Conservation (phyloP, 768 basidiomycete species). For the Russula dissimulans region DNA sequence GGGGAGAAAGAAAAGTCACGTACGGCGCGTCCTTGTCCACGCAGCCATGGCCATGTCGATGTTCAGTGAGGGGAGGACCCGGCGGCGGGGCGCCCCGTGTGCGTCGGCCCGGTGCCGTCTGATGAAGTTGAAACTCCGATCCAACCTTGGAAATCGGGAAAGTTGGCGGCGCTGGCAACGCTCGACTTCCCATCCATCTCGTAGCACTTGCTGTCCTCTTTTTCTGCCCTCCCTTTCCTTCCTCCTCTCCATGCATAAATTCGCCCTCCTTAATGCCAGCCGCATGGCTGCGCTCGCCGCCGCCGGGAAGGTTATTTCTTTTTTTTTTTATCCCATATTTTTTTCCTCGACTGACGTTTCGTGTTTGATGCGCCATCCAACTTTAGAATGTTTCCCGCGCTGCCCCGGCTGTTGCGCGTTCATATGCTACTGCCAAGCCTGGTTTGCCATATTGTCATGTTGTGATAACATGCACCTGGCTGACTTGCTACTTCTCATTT, state of each 20-base stretch:
- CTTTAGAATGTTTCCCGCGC: slow-evolving; percentile 33
- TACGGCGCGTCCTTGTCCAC: slow-evolving; percentile 12
- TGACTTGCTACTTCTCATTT: slow-evolving; percentile 16
- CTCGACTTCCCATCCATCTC: slow-evolving; percentile 32
- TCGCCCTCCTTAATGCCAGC: slow-evolving; percentile 77
- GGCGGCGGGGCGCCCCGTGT: not conserved
- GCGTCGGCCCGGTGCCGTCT: slow-evolving; percentile 9
- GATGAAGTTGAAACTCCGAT: slow-evolving; percentile 14
- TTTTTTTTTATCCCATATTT: slow-evolving; percentile 6
- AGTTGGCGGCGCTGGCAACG: slow-evolving; percentile 23
- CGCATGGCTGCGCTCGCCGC: slow-evolving; percentile 69
- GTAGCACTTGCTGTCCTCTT: slow-evolving; percentile 32
- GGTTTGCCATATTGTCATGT: slow-evolving; percentile 42
- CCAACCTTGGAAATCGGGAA: slow-evolving; percentile 13
- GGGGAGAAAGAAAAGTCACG: not conserved
- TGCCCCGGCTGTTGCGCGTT: slow-evolving; percentile 53
- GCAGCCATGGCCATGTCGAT: not conserved
- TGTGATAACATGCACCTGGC: slow-evolving; percentile 4
- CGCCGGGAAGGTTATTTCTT: slow-evolving; percentile 45
- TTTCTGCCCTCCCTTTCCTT: slow-evolving; percentile 27
- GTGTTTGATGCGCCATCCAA: slow-evolving; percentile 7
- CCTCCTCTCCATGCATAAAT: slow-evolving; percentile 59
- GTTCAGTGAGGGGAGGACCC: too few species aligned
- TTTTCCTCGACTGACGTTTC: slow-evolving; percentile 19
- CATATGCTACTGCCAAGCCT: slow-evolving; percentile 98